These are phyloP conservation scores for Margaritispora aquatica DNA, from an alignment of 495 filamentous ascomycete genomes.

Conservation along the genomic window DNA sequence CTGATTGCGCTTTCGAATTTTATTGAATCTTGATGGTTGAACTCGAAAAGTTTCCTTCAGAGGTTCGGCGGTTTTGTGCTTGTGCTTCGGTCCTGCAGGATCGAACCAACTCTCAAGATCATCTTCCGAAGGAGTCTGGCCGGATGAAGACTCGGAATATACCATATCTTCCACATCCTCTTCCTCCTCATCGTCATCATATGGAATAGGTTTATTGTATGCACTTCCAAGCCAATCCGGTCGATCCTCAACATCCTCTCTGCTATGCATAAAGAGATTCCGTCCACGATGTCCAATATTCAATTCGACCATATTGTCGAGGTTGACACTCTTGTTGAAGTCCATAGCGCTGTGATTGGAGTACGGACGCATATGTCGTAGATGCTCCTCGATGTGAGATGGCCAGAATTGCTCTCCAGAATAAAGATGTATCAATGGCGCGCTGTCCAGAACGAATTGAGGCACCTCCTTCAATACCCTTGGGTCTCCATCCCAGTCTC, in stretches of 20 bases:
- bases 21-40: background rate
- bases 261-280: constrained; percentile 71
- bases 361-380: constrained; percentile 68
- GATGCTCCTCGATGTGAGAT: constrained; percentile 80
- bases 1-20: background rate
- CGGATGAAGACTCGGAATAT: constrained; percentile 31
- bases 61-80: constrained; percentile 9
- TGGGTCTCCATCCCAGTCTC: constrained; percentile 21
- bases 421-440: constrained; percentile 87
- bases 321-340: constrained; percentile 32
- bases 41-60: background rate
- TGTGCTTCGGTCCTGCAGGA: constrained; percentile 21
- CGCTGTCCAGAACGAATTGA: constrained; percentile 48
- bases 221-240: constrained; percentile 81
- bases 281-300: constrained; percentile 47
- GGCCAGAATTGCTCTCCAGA: constrained; percentile 94
- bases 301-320: constrained; percentile 60
- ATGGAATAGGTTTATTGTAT: constrained; percentile 58
- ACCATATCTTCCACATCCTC: constrained; percentile 26
- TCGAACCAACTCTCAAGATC: constrained; percentile 44
- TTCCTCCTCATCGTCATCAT: constrained; percentile 35
- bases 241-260: constrained; percentile 77
- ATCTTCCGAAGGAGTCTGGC: constrained; percentile 26
- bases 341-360: constrained; percentile 64
- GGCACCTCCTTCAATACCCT: constrained; percentile 38